These are phyloP conservation scores for Cladorrhinum sp. DNA, from an alignment of 2,329 filamentous ascomycete species.

Conservation along the genomic window DNA sequence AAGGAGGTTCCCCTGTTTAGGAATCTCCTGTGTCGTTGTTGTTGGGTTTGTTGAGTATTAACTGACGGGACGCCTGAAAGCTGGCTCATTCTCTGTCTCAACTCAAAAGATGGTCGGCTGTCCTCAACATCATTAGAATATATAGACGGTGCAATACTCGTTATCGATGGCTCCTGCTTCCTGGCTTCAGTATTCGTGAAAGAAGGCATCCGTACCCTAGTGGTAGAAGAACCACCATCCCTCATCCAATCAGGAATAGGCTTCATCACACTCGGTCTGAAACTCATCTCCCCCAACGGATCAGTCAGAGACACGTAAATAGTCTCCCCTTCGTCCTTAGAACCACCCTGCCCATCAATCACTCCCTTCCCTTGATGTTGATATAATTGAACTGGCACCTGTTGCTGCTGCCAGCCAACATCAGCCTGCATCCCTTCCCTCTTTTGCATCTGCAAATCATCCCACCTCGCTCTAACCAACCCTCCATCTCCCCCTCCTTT, in stretches of 20 bases:
- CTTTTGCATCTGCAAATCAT: constrained; percentile 29
- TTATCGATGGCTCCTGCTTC: background rate
- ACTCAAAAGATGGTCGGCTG: background rate
- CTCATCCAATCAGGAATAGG: constrained; percentile 50
- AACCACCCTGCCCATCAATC: background rate
- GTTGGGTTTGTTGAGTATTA: background rate
- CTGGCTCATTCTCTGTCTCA: background rate
- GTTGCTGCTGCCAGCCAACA: constrained; percentile 18
- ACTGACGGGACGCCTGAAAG: background rate
- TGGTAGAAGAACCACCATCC: too few relatives aligned
- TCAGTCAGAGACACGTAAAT: constrained; percentile 52
- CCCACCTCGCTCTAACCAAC: constrained; percentile 44
- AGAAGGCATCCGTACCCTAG: constrained; percentile 5
- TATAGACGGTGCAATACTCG: background rate
- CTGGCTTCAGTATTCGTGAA: constrained; percentile 13
- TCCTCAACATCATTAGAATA: background rate
- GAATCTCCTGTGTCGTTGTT: background rate
- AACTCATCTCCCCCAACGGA: constrained; percentile 45
- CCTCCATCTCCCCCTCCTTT: constrained; percentile 36
- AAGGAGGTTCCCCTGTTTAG: constrained; percentile 30
- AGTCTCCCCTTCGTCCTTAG: constrained; percentile 18
- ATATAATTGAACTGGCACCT: constrained; percentile 5
- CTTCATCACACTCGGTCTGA: constrained; percentile 49
- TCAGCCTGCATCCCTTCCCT: background rate
- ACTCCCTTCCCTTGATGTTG: background rate